Base-by-base conservation (phyloP, 2,329 filamentous ascomycete genomes). In the Bisporella sp. region DNA sequence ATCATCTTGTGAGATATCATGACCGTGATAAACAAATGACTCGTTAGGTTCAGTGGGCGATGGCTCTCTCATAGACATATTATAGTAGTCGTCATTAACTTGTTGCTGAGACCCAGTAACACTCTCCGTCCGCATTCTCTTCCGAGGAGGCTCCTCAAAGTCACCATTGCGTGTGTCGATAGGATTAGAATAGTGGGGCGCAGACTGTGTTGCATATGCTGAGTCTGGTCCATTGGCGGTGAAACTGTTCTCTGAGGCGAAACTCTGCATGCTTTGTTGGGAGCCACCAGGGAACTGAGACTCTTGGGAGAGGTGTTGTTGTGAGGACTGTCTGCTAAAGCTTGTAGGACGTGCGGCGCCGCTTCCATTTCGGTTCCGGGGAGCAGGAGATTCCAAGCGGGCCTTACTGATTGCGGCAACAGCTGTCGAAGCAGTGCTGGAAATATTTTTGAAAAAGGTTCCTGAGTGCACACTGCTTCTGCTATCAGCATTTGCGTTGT, bases 391-490 rank as follows among this genome's bases (percentile, higher is more conserved):
- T 66, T 96, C 91, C 61, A 96, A 86, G 9, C 92, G 81, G 12
- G 93, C 92, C 72, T 97, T 96, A 78, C 89, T 96, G 68, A 99
- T 95, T 52, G 93, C 92, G 54, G 90, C 91, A 50, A 99, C 88
- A 31, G 93, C 93, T 61, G 90, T 92, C 4, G 89, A 93, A 1
- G 93, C 91, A 1, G 90, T 95, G 56, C 83, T 87, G 4, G 92
- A 97, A 57, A 99, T 97, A 64, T 95, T 96, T 65, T 91, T 91
- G 73, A 99, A 97, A 66, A 96, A 96, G 1, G 93, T 96, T 13
- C 90, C 91, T 44, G 87, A 83, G 13, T 82, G 60, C 62, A 79
- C 82, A 60, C 81, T 82, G 9, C 76, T 71, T 46, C 89, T 79
- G 45, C 77, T 81, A 51, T 95, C 89, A 48, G 81, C 74, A 43